phyloP scores from a whole-genome alignment of 768 basidiomycete species.

The Coprinopsis strossmayeri region DNA sequence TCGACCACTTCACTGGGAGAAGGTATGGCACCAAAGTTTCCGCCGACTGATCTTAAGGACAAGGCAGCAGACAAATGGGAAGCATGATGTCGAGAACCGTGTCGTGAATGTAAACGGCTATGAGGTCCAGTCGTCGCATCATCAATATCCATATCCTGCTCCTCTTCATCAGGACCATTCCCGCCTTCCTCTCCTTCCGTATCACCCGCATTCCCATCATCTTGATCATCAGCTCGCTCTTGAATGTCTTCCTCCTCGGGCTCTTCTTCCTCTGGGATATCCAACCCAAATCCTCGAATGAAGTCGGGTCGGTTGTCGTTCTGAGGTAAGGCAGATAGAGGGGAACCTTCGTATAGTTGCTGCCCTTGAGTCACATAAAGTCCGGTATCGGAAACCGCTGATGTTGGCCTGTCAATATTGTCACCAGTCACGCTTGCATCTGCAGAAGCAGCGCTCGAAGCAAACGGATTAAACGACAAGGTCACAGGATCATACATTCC shows the following conservation, averaged over 20 bases:
- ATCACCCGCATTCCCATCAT: conserved; percentile 4
- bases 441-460: conserved; percentile 35
- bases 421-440: conserved; percentile 25
- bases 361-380: not conserved
- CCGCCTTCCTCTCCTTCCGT: conserved; percentile 18
- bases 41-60: conserved; percentile 58
- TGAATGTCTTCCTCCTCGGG: conserved; percentile 18
- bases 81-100: conserved; percentile 59
- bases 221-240: conserved; percentile 8
- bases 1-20: conserved; percentile 31
- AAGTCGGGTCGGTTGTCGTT: conserved; percentile 66
- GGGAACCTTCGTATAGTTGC: conserved; percentile 15
- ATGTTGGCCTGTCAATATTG: conserved; percentile 16
- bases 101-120: conserved; percentile 28
- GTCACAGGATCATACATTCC: conserved; percentile 22
- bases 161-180: conserved; percentile 21
- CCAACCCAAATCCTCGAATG: conserved; percentile 71
- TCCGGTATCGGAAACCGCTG: conserved; percentile 12
- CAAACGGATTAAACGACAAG: conserved; percentile 58
- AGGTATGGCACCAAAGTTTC: conserved; percentile 32
- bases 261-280: conserved; percentile 46
- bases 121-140: conserved; percentile 21
- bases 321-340: conserved; percentile 33
- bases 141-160: conserved; percentile 31
- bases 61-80: conserved; percentile 64